Evolutionary conservation across 2,329 filamentous ascomycete genomes (phyloP).

Genomic region (Fusarium penzigii): DNA sequence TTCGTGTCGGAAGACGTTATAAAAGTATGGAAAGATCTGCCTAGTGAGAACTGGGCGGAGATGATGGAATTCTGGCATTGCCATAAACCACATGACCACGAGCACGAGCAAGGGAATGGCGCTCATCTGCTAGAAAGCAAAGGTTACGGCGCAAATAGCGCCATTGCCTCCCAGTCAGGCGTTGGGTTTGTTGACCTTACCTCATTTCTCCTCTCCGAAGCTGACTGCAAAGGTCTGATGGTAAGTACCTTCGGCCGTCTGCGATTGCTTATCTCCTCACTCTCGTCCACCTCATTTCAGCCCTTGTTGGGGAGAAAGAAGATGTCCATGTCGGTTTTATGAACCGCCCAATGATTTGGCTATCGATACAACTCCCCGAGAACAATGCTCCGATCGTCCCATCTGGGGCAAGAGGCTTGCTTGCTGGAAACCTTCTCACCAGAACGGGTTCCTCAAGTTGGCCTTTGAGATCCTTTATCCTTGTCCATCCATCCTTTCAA

Average conservation of each 20-base stretch:
- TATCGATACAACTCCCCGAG: slow-evolving; percentile 72
- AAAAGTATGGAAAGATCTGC: slow-evolving; percentile 82
- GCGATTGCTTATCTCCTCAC: slow-evolving; percentile 12
- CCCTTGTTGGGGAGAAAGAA: slow-evolving; percentile 53
- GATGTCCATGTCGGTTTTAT: slow-evolving; percentile 54
- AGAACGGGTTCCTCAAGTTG: slow-evolving; percentile 43
- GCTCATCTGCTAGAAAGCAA: slow-evolving; percentile 58
- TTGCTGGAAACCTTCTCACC: slow-evolving; percentile 39
- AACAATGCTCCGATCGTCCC: slow-evolving; percentile 42
- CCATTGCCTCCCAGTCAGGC: slow-evolving; percentile 64
- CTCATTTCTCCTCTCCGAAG: slow-evolving; percentile 69
- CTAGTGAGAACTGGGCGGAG: slow-evolving; percentile 97
- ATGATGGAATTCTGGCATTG: slow-evolving; percentile 99
- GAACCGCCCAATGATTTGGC: slow-evolving; percentile 53
- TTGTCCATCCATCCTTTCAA: slow-evolving; percentile 49
- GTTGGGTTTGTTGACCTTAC: slow-evolving; percentile 80
- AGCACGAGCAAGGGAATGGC: slow-evolving; percentile 33
- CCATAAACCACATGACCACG: slow-evolving; percentile 77
- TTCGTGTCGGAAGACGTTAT: slow-evolving; percentile 44
- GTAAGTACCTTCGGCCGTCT: slow-evolving; percentile 34
- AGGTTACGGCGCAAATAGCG: slow-evolving; percentile 82
- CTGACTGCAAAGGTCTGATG: slow-evolving; percentile 58
- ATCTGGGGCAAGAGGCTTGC: slow-evolving; percentile 18
- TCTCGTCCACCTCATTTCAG: neutral
- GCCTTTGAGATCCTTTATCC: slow-evolving; percentile 37